Base-by-base conservation (phyloP, 306 rosid species). In the Cotoneaster glaucophyllus region DNA sequence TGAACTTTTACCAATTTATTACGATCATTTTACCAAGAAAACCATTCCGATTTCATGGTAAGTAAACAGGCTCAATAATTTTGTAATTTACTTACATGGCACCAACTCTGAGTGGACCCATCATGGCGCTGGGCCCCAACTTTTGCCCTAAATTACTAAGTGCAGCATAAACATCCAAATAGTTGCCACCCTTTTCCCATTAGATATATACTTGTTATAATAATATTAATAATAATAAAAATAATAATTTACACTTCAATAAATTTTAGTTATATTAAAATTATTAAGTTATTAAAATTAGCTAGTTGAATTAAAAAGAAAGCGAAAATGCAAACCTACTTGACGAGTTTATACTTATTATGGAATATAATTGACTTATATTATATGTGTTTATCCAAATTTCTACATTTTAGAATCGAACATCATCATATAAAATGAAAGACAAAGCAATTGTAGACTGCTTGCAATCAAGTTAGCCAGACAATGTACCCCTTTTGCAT, bases 121-220 rank as follows among this genome's bases (percentile, higher is more conserved):
- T n/a, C 12, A 17, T 4, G 22, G 15, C 32, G 28, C 69, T 41
- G 43, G 69, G 34, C 44, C 48, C 52, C 69, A 52, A 44, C 25
- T 6, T 64, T 19, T 29, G 67, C 29, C 73, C n/a, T 59, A 21
- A 18, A 13, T 6, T 56, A 15, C 50, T 57, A 19, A 58, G 24
- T 59, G 37, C 28, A 61, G 13, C 71, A 58, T 64, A 39, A 39
- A 31, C 54, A 10, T 45, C 77, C 66, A 71, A 71, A 56, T 11
- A 54, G n/a, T 58, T 73, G 57, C 57, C 78, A 80, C 37, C 75
- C 71, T 19, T 24, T 75, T 26, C 39, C 31, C 28, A 74, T 28
- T 45, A 71, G 78, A 71, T 6, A 22, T 0, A 54, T 17, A 18
- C 44, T 29, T 58, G 15, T 12, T 2, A 57, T 43, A 54, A 62